Base-by-base conservation (phyloP, 306 rosid species). In the Leucaena leucocephala region DNA sequence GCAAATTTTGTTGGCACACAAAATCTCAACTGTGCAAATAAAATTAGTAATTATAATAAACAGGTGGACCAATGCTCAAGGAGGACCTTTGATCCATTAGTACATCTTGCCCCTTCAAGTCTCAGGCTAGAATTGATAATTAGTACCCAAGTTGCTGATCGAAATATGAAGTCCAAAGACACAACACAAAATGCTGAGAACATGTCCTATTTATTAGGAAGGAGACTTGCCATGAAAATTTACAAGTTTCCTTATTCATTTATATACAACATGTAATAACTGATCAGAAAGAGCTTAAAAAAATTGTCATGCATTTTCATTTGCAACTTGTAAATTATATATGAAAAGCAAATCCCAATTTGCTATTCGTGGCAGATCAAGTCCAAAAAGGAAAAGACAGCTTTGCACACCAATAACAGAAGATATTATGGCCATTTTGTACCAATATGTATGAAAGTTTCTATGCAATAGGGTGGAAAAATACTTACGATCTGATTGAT, bases 401-500 rank as follows among this genome's bases (percentile, higher is more conserved):
- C 33, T 65, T 65, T 38, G 15, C 21, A 13, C 21, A 15, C 44
- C 5, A 15, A 14, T 68, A 74, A 22, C 74, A 34, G 39, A 52
- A 68, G 63, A 62, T 68, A 45, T 59, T 34, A 35, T 45, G 17
- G 17, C 8, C 35, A 64, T 71, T 77, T 74, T 79, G 55, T 45
- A 17, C 67, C 39, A 66, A 79, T 59, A 79, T 58, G 79, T 5
- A 69, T 22, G 45, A 11, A 43, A 69, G 39, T 10, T 69, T 70
- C 39, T 58, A 36, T 44, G 43, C 16, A 78, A 67, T 46, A 69
- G 63, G 17, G 35, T 71, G 45, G 14, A 19, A 35, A 35, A 49
- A 68, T 65, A 78, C 97, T 88, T 81, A 95, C 99, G 15, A 95
- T 93, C 84, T 95, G 99, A 82, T 91, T 91, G 92, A 95, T 86